These are phyloP conservation scores for Euptelea pleiosperma DNA, from an alignment of 164 flowering plant genomes.

Conservation along the genomic window DNA sequence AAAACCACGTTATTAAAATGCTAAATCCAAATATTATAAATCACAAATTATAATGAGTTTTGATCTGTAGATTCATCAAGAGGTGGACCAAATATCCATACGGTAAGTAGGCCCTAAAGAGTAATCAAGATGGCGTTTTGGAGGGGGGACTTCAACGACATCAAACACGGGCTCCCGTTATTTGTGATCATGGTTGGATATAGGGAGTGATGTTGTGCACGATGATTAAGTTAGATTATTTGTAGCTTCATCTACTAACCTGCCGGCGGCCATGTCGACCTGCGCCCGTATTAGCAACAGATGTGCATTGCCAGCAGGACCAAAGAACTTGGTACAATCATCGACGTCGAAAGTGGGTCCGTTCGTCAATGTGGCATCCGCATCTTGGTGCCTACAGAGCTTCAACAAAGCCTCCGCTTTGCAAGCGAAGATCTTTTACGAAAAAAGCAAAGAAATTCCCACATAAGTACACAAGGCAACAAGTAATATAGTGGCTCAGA, in stretches of 20 bases:
- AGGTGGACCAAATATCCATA: too few relatives aligned
- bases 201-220: too few relatives aligned
- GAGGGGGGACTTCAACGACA: too few relatives aligned
- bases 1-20: too few relatives aligned
- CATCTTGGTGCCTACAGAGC: constrained; percentile 71
- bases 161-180: too few relatives aligned
- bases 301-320: constrained; percentile 32
- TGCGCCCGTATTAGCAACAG: constrained; percentile 44
- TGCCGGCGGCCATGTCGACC: constrained; percentile 67
- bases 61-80: too few relatives aligned
- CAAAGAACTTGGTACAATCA: constrained; percentile 44
- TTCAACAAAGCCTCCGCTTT: constrained; percentile 81
- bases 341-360: constrained; percentile 41
- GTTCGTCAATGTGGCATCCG: constrained; percentile 36
- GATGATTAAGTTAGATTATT: neutral
- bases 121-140: too few relatives aligned
- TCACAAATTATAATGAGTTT: too few relatives aligned
- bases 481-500: too few relatives aligned
- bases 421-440: constrained; percentile 47
- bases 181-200: too few relatives aligned
- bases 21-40: too few relatives aligned
- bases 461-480: neutral
- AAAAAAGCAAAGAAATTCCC: neutral
- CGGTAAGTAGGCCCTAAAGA: too few relatives aligned
- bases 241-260: constrained; percentile 34